These are phyloP conservation scores for Cavenderia fasciculata DNA, from an alignment of 78 protist species.

Conservation along the genomic window DNA sequence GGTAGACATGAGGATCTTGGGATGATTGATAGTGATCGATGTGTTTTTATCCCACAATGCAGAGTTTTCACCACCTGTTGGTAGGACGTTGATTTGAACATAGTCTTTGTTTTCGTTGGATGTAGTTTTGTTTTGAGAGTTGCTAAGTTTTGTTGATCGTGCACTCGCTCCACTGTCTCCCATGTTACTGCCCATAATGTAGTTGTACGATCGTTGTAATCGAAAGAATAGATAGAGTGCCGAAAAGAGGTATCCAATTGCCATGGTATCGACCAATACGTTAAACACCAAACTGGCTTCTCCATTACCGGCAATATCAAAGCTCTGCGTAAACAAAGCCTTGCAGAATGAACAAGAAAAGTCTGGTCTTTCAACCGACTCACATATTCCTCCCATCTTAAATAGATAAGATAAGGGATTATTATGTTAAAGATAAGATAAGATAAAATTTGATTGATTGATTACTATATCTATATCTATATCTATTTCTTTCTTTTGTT, in stretches of 20 bases:
- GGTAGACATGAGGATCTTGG: conserved; percentile 42
- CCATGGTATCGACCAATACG: conserved; percentile 33
- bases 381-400: not conserved
- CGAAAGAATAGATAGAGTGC: conserved; percentile 60
- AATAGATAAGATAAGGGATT: not conserved
- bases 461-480: not conserved
- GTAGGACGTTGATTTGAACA: not conserved
- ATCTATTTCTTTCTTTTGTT: no score
- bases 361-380: not conserved
- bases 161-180: no score
- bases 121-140: not conserved
- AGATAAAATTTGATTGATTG: not conserved
- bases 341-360: conserved; percentile 35
- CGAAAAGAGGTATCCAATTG: conserved; percentile 56
- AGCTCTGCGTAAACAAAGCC: conserved; percentile 8
- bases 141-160: conserved; percentile 27
- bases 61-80: not conserved
- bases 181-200: no score
- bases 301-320: conserved; percentile 8
- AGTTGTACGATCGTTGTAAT: conserved; percentile 54
- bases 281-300: conserved; percentile 22
- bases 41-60: conserved; percentile 33
- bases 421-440: not conserved
- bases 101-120: not conserved
- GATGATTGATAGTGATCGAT: conserved; percentile 53